Evolutionary conservation across 2,329 filamentous ascomycete species (phyloP).

Genomic region (Thyridium curvatum): DNA sequence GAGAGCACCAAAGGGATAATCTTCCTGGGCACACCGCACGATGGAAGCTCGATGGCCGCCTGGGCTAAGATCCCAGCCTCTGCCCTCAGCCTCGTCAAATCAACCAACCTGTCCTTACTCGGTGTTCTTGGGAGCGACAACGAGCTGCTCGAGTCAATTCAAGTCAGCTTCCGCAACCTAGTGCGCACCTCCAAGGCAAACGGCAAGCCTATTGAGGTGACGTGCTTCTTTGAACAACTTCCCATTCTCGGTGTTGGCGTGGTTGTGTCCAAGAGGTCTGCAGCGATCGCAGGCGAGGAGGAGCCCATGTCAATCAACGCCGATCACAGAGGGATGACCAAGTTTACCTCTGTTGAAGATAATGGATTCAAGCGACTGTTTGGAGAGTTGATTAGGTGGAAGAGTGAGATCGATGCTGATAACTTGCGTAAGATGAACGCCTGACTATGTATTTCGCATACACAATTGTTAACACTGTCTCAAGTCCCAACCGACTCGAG

Average conservation of each 20-base stretch:
- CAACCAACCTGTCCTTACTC: constrained; percentile 22
- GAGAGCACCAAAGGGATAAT: constrained; percentile 17
- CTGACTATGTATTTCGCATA: background rate
- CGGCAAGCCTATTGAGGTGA: constrained; percentile 14
- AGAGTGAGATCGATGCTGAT: too few species aligned
- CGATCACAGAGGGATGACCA: constrained; percentile 10
- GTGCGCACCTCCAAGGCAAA: constrained; percentile 12
- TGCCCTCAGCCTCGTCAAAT: constrained; percentile 20
- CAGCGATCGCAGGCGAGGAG: constrained; percentile 21
- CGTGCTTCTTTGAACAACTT: constrained; percentile 28
- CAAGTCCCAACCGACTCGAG: constrained; percentile 4
- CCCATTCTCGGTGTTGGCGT: constrained; percentile 14
- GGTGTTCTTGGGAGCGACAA: constrained; percentile 16
- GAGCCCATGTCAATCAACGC: constrained; percentile 18
- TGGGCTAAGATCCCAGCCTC: constrained; percentile 22
- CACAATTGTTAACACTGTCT: constrained; percentile 7
- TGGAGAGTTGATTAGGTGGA: constrained; percentile 12
- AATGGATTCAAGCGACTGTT: constrained; percentile 6
- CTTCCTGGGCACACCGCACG: constrained; percentile 32
- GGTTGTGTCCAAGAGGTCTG: constrained; percentile 21
- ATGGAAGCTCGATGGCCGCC: constrained; percentile 23
- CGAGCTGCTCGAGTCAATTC: constrained; percentile 15
- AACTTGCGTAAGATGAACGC: too few species aligned
- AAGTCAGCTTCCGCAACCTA: constrained; percentile 18
- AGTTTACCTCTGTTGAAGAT: too few species aligned